phyloP scores from a whole-genome alignment of 148 eudicot genomes.

The Simmondsia chinensis region DNA sequence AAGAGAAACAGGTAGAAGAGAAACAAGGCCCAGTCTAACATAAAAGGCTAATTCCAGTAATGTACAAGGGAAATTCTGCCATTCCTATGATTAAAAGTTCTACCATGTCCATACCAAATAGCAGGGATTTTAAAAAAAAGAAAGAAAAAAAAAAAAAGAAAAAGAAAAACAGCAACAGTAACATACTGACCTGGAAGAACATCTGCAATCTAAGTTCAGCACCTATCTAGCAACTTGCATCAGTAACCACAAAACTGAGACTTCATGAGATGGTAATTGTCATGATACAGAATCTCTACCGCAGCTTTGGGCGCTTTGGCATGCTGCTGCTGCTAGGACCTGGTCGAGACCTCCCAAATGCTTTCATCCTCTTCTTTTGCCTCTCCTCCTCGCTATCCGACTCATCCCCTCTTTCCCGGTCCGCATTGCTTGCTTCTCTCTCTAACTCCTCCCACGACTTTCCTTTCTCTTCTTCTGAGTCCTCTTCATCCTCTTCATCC shows the following conservation, averaged over 20 bases:
- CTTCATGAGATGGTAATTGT: neutral
- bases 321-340: slow-evolving; percentile 35
- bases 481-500: slow-evolving; percentile 69
- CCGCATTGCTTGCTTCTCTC: slow-evolving; percentile 92
- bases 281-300: slow-evolving; percentile 25
- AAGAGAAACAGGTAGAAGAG: too few species aligned
- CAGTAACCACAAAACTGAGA: slow-evolving; percentile 15
- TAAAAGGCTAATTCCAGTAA: slow-evolving; percentile 15
- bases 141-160: too few species aligned
- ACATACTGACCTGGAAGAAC: slow-evolving; percentile 5
- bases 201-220: slow-evolving; percentile 7
- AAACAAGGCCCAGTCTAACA: too few species aligned
- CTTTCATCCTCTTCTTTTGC: slow-evolving; percentile 70
- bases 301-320: slow-evolving; percentile 50
- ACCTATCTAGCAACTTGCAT: slow-evolving; percentile 9
- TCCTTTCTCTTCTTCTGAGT: slow-evolving; percentile 72
- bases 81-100: slow-evolving; percentile 8
- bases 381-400: slow-evolving; percentile 93
- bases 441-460: slow-evolving; percentile 95
- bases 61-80: slow-evolving; percentile 16
- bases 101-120: slow-evolving; percentile 3
- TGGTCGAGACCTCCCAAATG: slow-evolving; percentile 57
- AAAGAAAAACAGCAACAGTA: slow-evolving; percentile 2
- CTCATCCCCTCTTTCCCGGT: slow-evolving; percentile 71
- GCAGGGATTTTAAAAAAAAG: too few species aligned